Conservation (phyloP, 768 basidiomycete genomes). For the Erythrobasidium yunnanense region DNA sequence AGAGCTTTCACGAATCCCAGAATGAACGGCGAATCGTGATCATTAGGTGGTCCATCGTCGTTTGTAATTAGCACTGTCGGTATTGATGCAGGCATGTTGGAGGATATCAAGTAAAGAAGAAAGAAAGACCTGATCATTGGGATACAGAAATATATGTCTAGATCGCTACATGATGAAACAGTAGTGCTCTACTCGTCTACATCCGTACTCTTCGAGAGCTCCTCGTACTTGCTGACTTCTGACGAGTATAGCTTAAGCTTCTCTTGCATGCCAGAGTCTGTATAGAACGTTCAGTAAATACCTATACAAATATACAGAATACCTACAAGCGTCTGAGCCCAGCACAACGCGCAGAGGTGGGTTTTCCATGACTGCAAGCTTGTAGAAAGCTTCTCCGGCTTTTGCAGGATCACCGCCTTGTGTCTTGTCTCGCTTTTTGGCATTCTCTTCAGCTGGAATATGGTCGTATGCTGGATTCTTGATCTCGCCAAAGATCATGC, state of each 20-base stretch:
- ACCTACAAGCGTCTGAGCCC: conserved; percentile 27
- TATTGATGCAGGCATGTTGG: neutral
- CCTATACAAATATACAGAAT: neutral
- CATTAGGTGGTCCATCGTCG: conserved; percentile 43
- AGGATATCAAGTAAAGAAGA: too few relatives aligned
- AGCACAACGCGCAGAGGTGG: conserved; percentile 28
- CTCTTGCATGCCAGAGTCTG: neutral
- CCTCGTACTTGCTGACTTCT: conserved; percentile 19
- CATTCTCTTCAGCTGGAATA: neutral
- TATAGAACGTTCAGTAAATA: neutral
- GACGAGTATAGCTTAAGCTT: conserved; percentile 12
- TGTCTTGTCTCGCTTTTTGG: neutral
- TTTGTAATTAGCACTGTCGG: conserved; percentile 32
- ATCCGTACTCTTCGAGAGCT: conserved; percentile 28
- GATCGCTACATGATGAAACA: too few relatives aligned
- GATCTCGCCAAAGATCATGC: conserved; percentile 7
- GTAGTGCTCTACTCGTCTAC: conserved; percentile 10
- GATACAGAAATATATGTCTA: too few relatives aligned
- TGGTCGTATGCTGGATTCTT: conserved; percentile 27
- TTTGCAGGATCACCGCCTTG: conserved; percentile 30
- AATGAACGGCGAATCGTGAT: conserved; percentile 42
- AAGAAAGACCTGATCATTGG: too few relatives aligned
- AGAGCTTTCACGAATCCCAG: conserved; percentile 41
- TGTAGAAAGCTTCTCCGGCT: conserved; percentile 27
- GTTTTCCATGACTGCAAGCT: conserved; percentile 24